phyloP scores from a whole-genome alignment of 2,329 filamentous ascomycete genomes.

The Zarea fungicola region DNA sequence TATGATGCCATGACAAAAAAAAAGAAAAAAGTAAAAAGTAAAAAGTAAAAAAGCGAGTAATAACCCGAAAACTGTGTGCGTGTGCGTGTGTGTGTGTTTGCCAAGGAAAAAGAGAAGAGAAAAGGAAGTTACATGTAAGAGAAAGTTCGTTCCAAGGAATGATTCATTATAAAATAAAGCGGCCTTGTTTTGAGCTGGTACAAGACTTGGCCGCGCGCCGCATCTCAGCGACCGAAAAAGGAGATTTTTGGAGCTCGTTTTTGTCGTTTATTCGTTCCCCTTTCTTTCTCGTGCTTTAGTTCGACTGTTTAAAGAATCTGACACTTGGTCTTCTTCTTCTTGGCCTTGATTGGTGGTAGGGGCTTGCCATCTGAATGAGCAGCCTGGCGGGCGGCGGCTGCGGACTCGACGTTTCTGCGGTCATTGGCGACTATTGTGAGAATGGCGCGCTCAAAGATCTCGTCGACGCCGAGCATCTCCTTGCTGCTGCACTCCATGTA shows the following conservation, averaged over 20 bases:
- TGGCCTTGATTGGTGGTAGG: slow-evolving; percentile 39
- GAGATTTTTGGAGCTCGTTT: background rate
- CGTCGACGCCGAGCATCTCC: slow-evolving; percentile 92
- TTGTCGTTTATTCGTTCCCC: slow-evolving; percentile 16
- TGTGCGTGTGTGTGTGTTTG: too few relatives aligned
- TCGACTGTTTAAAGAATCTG: slow-evolving; percentile 66
- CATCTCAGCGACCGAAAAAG: slow-evolving; percentile 1
- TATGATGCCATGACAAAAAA: slow-evolving; percentile 10
- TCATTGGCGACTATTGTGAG: slow-evolving; percentile 83
- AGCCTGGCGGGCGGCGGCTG: slow-evolving; percentile 34
- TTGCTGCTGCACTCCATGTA: slow-evolving; percentile 99
- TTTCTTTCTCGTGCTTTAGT: too few relatives aligned
- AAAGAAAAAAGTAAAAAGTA: slow-evolving; percentile 3
- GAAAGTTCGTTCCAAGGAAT: slow-evolving; percentile 32
- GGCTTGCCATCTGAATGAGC: slow-evolving; percentile 33
- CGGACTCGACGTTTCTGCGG: slow-evolving; percentile 54
- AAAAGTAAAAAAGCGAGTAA: too few relatives aligned
- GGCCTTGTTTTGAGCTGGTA: slow-evolving; percentile 1
- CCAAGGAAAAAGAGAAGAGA: background rate
- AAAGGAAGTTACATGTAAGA: slow-evolving; percentile 24
- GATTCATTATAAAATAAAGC: slow-evolving; percentile 33
- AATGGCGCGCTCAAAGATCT: slow-evolving; percentile 91
- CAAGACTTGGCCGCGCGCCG: background rate
- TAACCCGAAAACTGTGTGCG: slow-evolving; percentile 4
- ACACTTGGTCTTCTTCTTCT: slow-evolving; percentile 83